Base-by-base conservation (phyloP, 2,329 filamentous ascomycete species). In the Colletotrichum agaves region DNA sequence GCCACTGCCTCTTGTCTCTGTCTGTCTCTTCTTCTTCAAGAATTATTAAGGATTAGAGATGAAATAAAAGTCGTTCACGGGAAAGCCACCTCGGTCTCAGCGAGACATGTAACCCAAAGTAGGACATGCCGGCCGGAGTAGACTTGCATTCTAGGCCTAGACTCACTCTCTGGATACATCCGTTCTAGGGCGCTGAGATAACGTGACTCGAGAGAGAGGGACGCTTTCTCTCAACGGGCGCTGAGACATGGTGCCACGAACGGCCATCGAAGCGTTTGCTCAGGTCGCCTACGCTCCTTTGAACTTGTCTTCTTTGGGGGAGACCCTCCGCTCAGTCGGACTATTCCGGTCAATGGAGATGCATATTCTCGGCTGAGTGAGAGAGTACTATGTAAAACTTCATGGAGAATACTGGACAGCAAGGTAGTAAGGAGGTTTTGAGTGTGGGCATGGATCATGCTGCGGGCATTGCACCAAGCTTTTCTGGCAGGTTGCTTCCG, bases 401-500 rank as follows among this genome's bases (percentile, higher is more conserved):
- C 35, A 11, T 10, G 35, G 35, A 37, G 35, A 3, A 15, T 11
- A 37, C 35, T 37, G 35, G 2, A 15, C 11, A 37, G 35, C 35
- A 37, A 15, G 31, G 35, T 15, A 27, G 23, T n/a, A 27, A 27
- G 23, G 4, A 27, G 33, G 33, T 37, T 37, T 37, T 37, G 33
- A 12, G 12, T 37, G 33, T 27, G 23, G 23, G 41, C 58, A 66
- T 55, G 58, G 50, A 46, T 52, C 60, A 21, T 63, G 43, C n/a
- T 17, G 50, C 52, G 63, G 43, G 63, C 49, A 49, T 33, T 62
- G 56, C 57, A 19, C n/a, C 59, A 44, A 46, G 52, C 50, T 44
- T 39, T 56, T 8, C 35, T 41, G 57, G 37, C 19, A 47, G 63
- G 33, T 52, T 17, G 47, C 27, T 50, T 33, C 31, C 23, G 12